Evolutionary conservation across 352 stramenopile species (phyloP).

Genomic region (Globisporangium ultimum): DNA sequence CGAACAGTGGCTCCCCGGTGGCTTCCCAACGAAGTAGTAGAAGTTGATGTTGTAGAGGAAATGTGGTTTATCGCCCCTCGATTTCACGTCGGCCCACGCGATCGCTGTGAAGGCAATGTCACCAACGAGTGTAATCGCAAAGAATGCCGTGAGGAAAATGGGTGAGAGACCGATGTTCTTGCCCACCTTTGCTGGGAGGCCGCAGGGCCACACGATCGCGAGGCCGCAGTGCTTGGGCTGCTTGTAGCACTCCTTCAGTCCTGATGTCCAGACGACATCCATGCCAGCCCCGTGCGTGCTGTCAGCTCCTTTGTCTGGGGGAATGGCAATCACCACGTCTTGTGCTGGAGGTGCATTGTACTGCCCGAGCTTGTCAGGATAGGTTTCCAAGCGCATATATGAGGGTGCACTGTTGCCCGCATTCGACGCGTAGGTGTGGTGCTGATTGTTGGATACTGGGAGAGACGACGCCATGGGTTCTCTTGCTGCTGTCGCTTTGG

Average conservation of each 20-base stretch:
- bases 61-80: not conserved
- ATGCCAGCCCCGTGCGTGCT: too few relatives aligned
- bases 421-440: too few relatives aligned
- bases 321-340: not conserved
- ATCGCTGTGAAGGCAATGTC: not conserved
- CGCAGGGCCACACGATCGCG: slow-evolving; percentile 1
- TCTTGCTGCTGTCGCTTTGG: too few relatives aligned
- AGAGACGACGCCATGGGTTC: too few relatives aligned
- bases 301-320: not conserved
- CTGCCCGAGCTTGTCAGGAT: too few relatives aligned
- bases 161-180: not conserved
- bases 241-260: slow-evolving; percentile 6
- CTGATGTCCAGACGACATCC: not conserved
- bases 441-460: too few relatives aligned
- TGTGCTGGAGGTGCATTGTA: not conserved
- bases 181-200: not conserved
- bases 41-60: not conserved
- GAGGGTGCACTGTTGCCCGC: too few relatives aligned
- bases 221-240: not conserved
- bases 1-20: not conserved
- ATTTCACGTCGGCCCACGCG: slow-evolving; percentile 4
- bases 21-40: not conserved
- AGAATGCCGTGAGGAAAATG: not conserved
- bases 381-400: too few relatives aligned
- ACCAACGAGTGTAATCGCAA: slow-evolving; percentile 6